Evolutionary conservation across 306 rosid genomes (phyloP).

Genomic region (Rosa chinensis): DNA sequence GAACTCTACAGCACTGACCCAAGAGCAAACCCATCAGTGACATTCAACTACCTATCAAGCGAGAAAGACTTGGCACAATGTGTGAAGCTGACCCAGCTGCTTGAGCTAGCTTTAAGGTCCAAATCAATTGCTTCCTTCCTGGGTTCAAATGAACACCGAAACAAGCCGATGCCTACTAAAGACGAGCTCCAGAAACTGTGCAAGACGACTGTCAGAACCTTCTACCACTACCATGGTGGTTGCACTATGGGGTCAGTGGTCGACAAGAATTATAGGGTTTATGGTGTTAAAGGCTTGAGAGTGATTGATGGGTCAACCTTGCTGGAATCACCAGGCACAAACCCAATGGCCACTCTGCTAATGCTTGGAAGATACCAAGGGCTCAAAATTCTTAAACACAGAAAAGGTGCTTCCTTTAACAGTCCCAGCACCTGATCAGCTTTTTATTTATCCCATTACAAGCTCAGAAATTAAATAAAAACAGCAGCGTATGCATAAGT

Average conservation of each 20-base stretch:
- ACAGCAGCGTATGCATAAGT: too few species aligned
- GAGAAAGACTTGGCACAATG: slow-evolving; percentile 50
- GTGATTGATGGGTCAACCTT: slow-evolving; percentile 72
- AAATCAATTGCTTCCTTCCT: slow-evolving; percentile 50
- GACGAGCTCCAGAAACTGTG: slow-evolving; percentile 45
- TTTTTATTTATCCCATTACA: too few species aligned
- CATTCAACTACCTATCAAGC: slow-evolving; percentile 58
- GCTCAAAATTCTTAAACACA: slow-evolving; percentile 36
- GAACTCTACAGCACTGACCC: slow-evolving; percentile 58
- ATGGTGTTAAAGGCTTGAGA: slow-evolving; percentile 49
- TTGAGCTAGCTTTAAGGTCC: slow-evolving; percentile 34
- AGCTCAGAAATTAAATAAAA: too few species aligned
- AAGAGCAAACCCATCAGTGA: slow-evolving; percentile 61
- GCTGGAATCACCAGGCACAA: slow-evolving; percentile 68
- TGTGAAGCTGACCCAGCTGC: slow-evolving; percentile 43
- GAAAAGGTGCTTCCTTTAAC: too few species aligned
- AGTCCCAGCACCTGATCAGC: too few species aligned
- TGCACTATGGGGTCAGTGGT: slow-evolving; percentile 57
- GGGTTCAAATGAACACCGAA: slow-evolving; percentile 31
- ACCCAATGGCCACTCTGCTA: slow-evolving; percentile 66
- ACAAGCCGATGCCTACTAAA: slow-evolving; percentile 23
- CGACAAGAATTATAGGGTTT: slow-evolving; percentile 49
- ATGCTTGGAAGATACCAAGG: slow-evolving; percentile 85
- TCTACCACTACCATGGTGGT: slow-evolving; percentile 81
- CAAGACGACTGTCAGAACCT: slow-evolving; percentile 54